Conservation (phyloP, 176 grass and related monocot genomes). For the Eragrostis nindensis region DNA sequence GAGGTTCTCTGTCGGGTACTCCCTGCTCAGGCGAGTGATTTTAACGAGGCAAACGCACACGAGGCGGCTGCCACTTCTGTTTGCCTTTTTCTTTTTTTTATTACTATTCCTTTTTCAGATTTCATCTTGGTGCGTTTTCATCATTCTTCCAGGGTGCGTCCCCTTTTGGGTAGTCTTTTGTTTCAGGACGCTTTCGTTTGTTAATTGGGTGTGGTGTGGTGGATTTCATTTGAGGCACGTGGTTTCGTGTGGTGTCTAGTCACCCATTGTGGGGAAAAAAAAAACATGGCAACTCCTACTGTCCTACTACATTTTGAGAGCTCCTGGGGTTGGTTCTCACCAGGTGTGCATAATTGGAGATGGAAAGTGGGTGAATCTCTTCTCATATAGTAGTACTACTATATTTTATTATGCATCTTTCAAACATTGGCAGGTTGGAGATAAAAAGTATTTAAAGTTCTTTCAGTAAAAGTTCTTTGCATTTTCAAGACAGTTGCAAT, state of each 20-base stretch:
- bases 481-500: too few relatives aligned
- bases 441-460: too few relatives aligned
- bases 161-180: constrained; percentile 7
- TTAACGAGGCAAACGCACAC: constrained; percentile 9
- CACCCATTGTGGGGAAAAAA: background rate
- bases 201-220: background rate
- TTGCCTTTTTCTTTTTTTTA: background rate
- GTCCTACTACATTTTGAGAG: background rate
- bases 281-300: too few relatives aligned
- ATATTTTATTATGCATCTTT: too few relatives aligned
- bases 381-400: too few relatives aligned
- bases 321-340: background rate
- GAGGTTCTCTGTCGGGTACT: background rate
- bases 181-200: background rate
- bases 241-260: background rate
- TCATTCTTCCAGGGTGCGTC: background rate
- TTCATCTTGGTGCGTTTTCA: background rate
- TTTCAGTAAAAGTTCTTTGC: too few relatives aligned
- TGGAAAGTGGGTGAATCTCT: too few relatives aligned
- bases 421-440: too few relatives aligned
- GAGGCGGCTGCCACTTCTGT: background rate
- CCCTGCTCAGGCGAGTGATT: background rate
- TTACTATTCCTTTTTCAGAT: background rate
- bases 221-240: background rate
- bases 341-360: background rate